Evolutionary conservation across 257 asterid species (phyloP), one percentile per base, ranked within the genome.

Genomic region (Rehmannia glutinosa): DNA sequence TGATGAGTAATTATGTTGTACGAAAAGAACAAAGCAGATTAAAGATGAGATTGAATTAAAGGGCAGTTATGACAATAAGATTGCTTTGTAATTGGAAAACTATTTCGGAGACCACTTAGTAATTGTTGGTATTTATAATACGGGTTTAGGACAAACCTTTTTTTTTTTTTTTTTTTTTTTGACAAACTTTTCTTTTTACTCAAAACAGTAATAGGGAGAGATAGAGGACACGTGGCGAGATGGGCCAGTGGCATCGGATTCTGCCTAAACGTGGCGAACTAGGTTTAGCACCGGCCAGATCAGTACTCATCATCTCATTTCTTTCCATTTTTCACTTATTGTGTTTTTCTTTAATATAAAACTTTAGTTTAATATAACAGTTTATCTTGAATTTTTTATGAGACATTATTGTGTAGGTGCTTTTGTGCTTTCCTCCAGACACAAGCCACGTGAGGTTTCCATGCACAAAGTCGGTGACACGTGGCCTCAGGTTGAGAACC

Each of bases 271-370:
- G 76, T 74, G 88, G 78, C 64, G 64, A 65, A 52, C 64, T 64
- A 66, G 63, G 81, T 77, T 62, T 62, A 28, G 74, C 87, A 83
- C 90, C 90, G 87, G 25, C 87, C 85, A 49, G 27, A 43, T 71
- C 74, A 33, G 43, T 66, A 8, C 39, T 62, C 25, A 38, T 43
- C 55, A 21, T 16, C 57, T 16, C 20, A 9, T 30, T 68, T 45
- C 38, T 7, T 20, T 35, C 30, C 1, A 39, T n/a, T 64, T 16
- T 28, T 25, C 28, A 1, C 19, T 5, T 50, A 5, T 4, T 50
- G 11, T 43, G 3, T 38, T 3, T 38, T 42, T 42, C 13, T 0
- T 42, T 42, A 42, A 8, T 42, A 42, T 8, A 1, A 42, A 42
- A 42, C 13, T 10, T 2, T 9, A 13, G 9, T 39, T 61, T 61